Conservation (phyloP, 1,284 basidiomycete genomes). For the Apiotrichum brassicae region DNA sequence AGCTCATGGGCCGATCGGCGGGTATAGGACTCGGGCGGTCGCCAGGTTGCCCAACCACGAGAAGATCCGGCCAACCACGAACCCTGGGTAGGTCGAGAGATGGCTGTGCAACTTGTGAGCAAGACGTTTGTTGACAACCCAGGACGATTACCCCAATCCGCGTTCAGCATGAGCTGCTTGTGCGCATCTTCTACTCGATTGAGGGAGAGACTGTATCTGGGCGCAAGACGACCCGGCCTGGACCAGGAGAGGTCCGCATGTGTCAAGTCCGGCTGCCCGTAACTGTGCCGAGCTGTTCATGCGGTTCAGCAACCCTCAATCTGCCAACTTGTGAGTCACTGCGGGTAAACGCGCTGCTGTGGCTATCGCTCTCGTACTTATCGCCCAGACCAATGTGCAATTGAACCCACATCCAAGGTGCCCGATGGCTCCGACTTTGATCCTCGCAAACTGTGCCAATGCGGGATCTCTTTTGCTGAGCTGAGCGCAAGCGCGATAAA, state of each 20-base stretch:
- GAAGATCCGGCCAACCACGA: constrained; percentile 42
- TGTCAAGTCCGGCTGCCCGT: constrained; percentile 36
- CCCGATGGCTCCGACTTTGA: constrained; percentile 17
- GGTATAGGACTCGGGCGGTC: constrained; percentile 33
- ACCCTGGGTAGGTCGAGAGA: constrained; percentile 31
- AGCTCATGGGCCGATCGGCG: constrained; percentile 7
- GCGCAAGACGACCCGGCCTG: constrained; percentile 14
- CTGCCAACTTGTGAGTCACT: constrained; percentile 35
- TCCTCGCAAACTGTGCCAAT: constrained; percentile 27
- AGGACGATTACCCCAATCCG: constrained; percentile 41
- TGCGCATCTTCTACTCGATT: constrained; percentile 44
- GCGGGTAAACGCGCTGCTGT: too few species aligned
- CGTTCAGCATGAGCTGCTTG: constrained; percentile 36
- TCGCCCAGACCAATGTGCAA: constrained; percentile 16
- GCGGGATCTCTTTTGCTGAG: constrained; percentile 31
- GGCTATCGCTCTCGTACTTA: neutral
- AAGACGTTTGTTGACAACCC: neutral
- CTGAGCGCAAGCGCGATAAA: constrained; percentile 30
- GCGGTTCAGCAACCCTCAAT: constrained; percentile 28
- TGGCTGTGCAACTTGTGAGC: neutral
- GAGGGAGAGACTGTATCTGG: constrained; percentile 31
- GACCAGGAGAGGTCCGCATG: constrained; percentile 42
- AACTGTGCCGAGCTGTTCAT: constrained; percentile 38
- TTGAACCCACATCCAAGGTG: neutral
- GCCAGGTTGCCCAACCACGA: constrained; percentile 42